Conservation (phyloP, 1,139 yeast genomes). For the Starmera stellimalicola region DNA sequence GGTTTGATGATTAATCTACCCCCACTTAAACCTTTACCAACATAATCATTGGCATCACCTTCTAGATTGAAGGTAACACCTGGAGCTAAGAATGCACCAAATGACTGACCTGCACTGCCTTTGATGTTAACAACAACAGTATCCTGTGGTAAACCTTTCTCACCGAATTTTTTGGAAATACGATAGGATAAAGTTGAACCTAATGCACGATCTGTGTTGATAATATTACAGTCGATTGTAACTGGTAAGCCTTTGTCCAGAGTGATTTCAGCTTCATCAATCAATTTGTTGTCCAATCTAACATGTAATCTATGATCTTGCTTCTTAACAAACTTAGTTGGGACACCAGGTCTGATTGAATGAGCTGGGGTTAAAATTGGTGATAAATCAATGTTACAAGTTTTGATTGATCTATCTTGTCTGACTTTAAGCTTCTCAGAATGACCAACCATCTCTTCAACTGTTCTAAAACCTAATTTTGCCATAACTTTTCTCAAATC, state of each 20-base stretch:
- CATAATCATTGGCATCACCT: slow-evolving; percentile 97
- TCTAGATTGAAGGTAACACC: slow-evolving; percentile 93
- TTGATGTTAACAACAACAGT: slow-evolving; percentile 85
- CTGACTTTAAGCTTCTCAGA: slow-evolving; percentile 84
- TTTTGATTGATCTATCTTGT: slow-evolving; percentile 84
- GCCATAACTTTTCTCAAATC: slow-evolving; percentile 94
- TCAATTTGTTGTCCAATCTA: slow-evolving; percentile 87
- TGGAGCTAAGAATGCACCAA: slow-evolving; percentile 94
- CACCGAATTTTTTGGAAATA: slow-evolving; percentile 89
- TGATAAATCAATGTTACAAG: slow-evolving; percentile 81
- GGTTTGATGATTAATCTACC: slow-evolving; percentile 92
- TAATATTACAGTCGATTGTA: slow-evolving; percentile 83
- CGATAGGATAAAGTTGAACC: slow-evolving; percentile 94
- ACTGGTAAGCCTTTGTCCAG: slow-evolving; percentile 92
- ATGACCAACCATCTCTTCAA: slow-evolving; percentile 97
- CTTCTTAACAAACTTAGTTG: slow-evolving; percentile 85
- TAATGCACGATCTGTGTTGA: slow-evolving; percentile 92
- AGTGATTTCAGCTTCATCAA: slow-evolving; percentile 91
- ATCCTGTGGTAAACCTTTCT: slow-evolving; percentile 88
- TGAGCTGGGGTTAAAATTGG: slow-evolving; percentile 97
- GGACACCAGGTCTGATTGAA: slow-evolving; percentile 95
- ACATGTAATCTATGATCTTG: slow-evolving; percentile 93
- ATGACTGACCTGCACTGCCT: slow-evolving; percentile 98
- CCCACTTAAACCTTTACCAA: slow-evolving; percentile 95
- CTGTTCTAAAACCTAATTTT: slow-evolving; percentile 84